Conservation (phyloP, 192 early-diverging fungal genomes). For the Coemansia umbellata region DNA sequence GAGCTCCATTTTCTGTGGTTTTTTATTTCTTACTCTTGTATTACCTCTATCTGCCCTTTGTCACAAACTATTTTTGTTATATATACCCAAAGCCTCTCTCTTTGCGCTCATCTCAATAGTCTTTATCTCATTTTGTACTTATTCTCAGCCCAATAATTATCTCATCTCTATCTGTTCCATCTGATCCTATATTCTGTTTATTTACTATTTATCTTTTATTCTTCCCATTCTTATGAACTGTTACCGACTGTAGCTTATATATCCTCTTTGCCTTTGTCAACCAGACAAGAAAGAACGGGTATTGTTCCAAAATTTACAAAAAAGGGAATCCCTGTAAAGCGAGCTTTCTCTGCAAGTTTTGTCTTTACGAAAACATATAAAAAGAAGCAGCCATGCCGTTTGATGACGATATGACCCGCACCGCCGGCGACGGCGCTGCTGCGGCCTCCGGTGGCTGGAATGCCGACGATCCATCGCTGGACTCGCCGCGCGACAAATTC, state of each 20-base stretch:
- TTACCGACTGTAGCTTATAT: neutral
- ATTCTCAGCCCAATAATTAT: neutral
- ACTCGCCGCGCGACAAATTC: conserved; percentile 41
- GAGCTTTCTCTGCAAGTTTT: neutral
- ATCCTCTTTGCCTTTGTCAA: conserved; percentile 4
- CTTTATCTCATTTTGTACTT: no score
- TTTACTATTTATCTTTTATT: neutral
- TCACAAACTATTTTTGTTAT: no score
- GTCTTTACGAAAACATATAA: neutral
- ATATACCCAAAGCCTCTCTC: no score
- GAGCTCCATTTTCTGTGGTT: neutral
- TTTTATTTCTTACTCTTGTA: no score
- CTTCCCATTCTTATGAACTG: conserved; percentile 1
- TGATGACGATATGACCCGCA: conserved; percentile 39
- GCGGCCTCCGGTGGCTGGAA: conserved; percentile 7
- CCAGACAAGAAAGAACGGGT: neutral
- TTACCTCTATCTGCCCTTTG: no score
- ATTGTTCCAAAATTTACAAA: conserved; percentile 4
- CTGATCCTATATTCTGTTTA: neutral
- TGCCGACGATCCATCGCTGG: conserved; percentile 2
- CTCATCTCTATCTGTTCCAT: conserved; percentile 1
- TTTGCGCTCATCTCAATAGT: no score
- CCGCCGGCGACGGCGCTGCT: conserved; percentile 13
- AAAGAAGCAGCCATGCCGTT: conserved; percentile 29
- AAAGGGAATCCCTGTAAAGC: neutral